Evolutionary conservation across 164 flowering plant species (phyloP), one percentile per base, ranked within the genome.

Genomic region (Vitis rupestris): DNA sequence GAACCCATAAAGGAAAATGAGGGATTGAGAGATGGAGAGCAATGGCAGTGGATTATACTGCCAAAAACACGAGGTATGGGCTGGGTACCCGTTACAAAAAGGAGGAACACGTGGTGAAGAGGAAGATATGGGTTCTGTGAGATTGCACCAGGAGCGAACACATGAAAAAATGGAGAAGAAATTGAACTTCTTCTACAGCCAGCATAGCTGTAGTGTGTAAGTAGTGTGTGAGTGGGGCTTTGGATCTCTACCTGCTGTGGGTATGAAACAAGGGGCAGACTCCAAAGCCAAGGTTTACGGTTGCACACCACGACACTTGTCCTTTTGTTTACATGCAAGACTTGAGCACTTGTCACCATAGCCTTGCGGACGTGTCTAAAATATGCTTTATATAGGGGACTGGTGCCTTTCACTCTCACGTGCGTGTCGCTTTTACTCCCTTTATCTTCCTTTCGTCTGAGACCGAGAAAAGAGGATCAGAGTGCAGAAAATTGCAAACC

Each of bases 41-140:
- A 8, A 17, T 17, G 69, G 30, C 0, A n/a, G 66, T 23, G 59
- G 16, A 63, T 50, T 49, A 29, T 65, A 53, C 47, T 37, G 70
- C 16, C 50, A 29, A 69, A 17, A 7, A 10, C 27, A 23, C 27
- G 58, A 47, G 53, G 49, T 51, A 52, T 66, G 67, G 50, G 19
- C 37, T 52, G 52, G 47, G 51, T 49, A 71, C 62, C 63, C 68
- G 68, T 71, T 52, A 68, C 58, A 19, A 52, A 47, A 69, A 23
- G 17, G 49, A 19, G n/a, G 9, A 9, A 57, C 80, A 77, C 74
- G 76, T 74, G 83, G 72, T 70, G 70, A 66, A 52, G 74, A 68
- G 59, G 61, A 68, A 62, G 17, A 66, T 37, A 49, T 29, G 44
- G 69, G 9, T 12, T 11, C 19, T 52, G 37, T 13, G 61, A 23